A percentile compares a stretch with the other conserved stretches of the same genome.
Conservation (phyloP, 192 early-diverging fungal genomes). For the Backusella sp. region DNA sequence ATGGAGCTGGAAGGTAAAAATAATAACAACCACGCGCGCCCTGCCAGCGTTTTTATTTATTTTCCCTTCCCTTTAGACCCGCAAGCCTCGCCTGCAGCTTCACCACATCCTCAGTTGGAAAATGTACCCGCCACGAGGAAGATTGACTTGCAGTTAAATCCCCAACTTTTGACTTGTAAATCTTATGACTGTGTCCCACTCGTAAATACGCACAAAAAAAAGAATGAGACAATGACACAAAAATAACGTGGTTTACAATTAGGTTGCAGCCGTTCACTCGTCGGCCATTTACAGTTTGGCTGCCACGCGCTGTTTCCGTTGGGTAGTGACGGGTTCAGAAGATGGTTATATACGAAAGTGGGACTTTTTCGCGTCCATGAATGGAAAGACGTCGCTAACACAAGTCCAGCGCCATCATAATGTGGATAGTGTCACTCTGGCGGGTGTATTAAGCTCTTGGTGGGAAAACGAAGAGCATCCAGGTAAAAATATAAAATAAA, state of each 20-base stretch:
- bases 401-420: conserved; percentile 82
- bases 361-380: conserved; percentile 86
- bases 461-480: conserved; percentile 86
- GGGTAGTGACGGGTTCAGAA: conserved; percentile 84
- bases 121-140: conserved; percentile 7
- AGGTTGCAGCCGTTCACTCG: conserved; percentile 64
- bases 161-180: neutral
- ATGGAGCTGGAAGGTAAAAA: conserved; percentile 36
- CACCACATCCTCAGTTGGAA: conserved; percentile 17
- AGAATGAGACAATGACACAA: neutral
- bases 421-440: conserved; percentile 83
- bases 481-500: conserved; percentile 19
- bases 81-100: conserved; percentile 28
- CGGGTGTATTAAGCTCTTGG: conserved; percentile 70
- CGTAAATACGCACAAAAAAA: conserved; percentile 4
- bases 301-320: conserved; percentile 70
- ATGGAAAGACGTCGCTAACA: conserved; percentile 79
- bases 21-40: neutral
- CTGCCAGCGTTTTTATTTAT: neutral
- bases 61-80: conserved; percentile 8
- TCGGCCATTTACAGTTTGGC: conserved; percentile 68
- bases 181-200: conserved; percentile 25
- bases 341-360: conserved; percentile 96
- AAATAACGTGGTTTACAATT: neutral
- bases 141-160: conserved; percentile 9